phyloP scores from a whole-genome alignment of 2,329 filamentous ascomycete species.

The Sporothrix humicola region DNA sequence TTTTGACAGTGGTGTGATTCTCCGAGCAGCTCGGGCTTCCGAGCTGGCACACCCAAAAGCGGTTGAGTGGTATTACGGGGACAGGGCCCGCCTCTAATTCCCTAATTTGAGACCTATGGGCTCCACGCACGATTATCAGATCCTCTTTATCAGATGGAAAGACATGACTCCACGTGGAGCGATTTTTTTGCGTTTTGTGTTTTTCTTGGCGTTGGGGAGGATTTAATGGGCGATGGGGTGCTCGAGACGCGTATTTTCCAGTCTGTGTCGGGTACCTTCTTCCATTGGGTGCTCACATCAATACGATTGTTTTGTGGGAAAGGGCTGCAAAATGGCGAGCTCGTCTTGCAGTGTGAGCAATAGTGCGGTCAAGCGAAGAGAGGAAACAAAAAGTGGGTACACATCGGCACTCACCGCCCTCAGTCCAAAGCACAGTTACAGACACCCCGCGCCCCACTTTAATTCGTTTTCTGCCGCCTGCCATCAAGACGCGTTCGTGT shows the following conservation, averaged over 20 bases:
- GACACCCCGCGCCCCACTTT: constrained; percentile 23
- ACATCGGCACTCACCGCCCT: constrained; percentile 15
- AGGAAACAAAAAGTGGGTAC: constrained; percentile 10
- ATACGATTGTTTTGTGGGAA: too few relatives aligned
- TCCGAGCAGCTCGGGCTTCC: constrained; percentile 23
- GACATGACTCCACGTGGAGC: constrained; percentile 9
- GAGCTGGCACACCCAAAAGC: background rate
- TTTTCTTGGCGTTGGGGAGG: constrained; percentile 13
- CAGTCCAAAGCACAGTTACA: constrained; percentile 6
- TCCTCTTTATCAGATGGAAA: constrained; percentile 33
- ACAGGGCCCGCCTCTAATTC: background rate
- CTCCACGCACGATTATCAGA: constrained; percentile 32
- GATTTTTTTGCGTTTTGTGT: too few relatives aligned
- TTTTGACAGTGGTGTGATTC: background rate
- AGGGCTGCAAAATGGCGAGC: background rate
- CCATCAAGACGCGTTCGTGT: constrained; percentile 22
- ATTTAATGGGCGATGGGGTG: background rate
- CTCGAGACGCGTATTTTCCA: background rate
- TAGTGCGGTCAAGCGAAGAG: background rate
- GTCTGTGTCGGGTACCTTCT: background rate
- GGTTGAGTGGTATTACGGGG: constrained; percentile 5
- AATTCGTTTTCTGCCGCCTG: constrained; percentile 7
- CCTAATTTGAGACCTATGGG: background rate
- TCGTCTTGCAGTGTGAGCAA: background rate
- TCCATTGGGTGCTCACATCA: background rate